Percentiles rank a stretch among this genome's conserved stretches.
phyloP scores from a whole-genome alignment of 352 stramenopile species.

The Peronospora destructor region DNA sequence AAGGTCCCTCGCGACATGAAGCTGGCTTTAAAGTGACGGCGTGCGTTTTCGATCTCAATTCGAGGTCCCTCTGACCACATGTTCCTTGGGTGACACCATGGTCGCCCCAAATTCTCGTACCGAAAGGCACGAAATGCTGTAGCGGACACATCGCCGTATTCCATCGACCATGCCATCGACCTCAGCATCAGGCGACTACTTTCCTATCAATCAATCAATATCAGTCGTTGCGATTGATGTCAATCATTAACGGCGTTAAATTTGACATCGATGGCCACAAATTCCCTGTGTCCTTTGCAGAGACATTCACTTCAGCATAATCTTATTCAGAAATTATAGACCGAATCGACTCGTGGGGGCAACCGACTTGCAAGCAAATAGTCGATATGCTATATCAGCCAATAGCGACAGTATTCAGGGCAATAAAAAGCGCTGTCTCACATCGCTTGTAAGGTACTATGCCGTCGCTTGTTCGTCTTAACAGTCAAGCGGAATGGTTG shows the following conservation, averaged over 20 bases:
- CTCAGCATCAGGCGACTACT: constrained; percentile 3
- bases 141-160: constrained; percentile 16
- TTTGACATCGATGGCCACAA: constrained; percentile 1
- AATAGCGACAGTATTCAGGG: neutral
- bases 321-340: neutral
- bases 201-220: constrained; percentile 6
- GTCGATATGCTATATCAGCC: neutral
- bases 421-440: constrained; percentile 14
- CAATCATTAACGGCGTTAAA: neutral
- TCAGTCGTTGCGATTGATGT: neutral
- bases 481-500: constrained; percentile 4
- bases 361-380: neutral
- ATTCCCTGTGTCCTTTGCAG: neutral
- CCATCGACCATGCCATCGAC: neutral
- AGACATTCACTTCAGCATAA: neutral
- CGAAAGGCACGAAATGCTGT: neutral
- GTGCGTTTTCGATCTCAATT: constrained; percentile 1
- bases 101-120: neutral
- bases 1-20: constrained; percentile 25
- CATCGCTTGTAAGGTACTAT: constrained; percentile 1
- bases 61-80: neutral
- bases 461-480: constrained; percentile 8
- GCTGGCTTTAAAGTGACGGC: constrained; percentile 8
- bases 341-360: neutral
- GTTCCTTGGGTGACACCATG: neutral